Evolutionary conservation across 176 grass and related monocot genomes (phyloP).

Genomic region (Triticum aestivum): DNA sequence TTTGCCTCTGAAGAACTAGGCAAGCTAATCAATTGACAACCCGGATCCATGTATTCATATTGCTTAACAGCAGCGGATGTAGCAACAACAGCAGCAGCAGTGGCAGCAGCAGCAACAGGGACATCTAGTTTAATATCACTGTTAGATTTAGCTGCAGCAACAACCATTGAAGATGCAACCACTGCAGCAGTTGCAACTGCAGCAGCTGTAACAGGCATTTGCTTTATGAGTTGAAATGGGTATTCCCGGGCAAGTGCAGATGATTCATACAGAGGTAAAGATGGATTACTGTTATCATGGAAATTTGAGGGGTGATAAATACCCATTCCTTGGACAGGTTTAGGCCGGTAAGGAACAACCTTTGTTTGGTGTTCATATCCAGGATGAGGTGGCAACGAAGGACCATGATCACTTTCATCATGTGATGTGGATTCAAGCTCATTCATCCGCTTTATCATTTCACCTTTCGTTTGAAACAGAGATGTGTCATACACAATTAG

Average conservation of each 20-base stretch:
- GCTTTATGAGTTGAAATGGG: conserved; percentile 51
- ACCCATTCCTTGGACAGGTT: conserved; percentile 60
- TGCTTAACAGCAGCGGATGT: conserved; percentile 89
- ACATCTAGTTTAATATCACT: conserved; percentile 78
- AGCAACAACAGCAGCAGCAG: conserved; percentile 96
- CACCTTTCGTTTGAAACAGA: conserved; percentile 57
- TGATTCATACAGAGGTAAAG: conserved; percentile 33
- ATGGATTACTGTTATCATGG: background rate
- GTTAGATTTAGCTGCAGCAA: conserved; percentile 89
- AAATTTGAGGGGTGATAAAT: conserved; percentile 25
- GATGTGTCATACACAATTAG: conserved; percentile 56
- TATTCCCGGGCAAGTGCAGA: conserved; percentile 30
- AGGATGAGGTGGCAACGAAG: conserved; percentile 46
- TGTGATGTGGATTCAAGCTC: conserved; percentile 45
- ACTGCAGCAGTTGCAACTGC: conserved; percentile 98
- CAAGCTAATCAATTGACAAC: conserved; percentile 48
- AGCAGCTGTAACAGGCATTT: conserved; percentile 92
- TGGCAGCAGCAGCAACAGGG: conserved; percentile 64
- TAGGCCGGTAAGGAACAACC: conserved; percentile 43
- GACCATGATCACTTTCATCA: conserved; percentile 34
- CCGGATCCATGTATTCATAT: conserved; percentile 51
- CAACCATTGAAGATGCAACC: conserved; percentile 92
- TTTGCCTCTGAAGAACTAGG: conserved; percentile 44
- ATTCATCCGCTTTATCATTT: conserved; percentile 59
- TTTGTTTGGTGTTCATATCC: conserved; percentile 43